phyloP scores from a whole-genome alignment of 2,329 filamentous ascomycete species.

The Claviceps humidiphila region DNA sequence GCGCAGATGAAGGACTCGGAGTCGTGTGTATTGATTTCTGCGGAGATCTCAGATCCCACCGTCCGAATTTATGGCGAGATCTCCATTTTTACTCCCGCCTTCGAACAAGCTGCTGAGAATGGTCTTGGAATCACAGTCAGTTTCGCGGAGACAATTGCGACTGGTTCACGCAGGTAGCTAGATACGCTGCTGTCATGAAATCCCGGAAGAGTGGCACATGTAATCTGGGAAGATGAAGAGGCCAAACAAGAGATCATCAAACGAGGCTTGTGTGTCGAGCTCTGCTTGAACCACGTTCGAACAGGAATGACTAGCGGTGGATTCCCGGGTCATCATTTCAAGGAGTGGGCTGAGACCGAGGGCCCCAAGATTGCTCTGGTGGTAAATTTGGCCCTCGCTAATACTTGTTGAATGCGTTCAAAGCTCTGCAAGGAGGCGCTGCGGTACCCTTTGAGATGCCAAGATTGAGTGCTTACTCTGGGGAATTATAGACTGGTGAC shows the following conservation, averaged over 20 bases:
- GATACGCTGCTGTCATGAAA: slow-evolving; percentile 48
- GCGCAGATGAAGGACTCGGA: slow-evolving; percentile 31
- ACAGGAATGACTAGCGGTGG: slow-evolving; percentile 58
- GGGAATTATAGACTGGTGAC: slow-evolving; percentile 54
- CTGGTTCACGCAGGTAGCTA: slow-evolving; percentile 47
- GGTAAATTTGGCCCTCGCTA: slow-evolving; percentile 32
- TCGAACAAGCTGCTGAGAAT: slow-evolving; percentile 39
- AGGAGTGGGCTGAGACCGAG: slow-evolving; percentile 50
- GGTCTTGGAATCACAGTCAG: slow-evolving; percentile 58
- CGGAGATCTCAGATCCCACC: slow-evolving; percentile 60
- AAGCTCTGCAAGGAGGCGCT: no score
- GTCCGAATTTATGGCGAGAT: slow-evolving; percentile 41
- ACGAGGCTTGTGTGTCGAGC: slow-evolving; percentile 51
- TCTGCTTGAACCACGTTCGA: slow-evolving; percentile 71
- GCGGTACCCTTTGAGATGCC: neutral
- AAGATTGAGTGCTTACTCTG: neutral
- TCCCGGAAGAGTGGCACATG: slow-evolving; percentile 62
- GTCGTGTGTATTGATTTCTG: slow-evolving; percentile 70
- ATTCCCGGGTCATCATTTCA: slow-evolving; percentile 62
- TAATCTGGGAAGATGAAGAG: slow-evolving; percentile 56
- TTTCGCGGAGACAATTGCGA: slow-evolving; percentile 57
- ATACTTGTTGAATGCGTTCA: neutral
- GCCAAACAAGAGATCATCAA: slow-evolving; percentile 41
- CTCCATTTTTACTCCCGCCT: slow-evolving; percentile 43
- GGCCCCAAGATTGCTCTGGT: slow-evolving; percentile 51